Base-by-base conservation (phyloP, 2,329 filamentous ascomycete species). In the Lachnellula subtilissima region DNA sequence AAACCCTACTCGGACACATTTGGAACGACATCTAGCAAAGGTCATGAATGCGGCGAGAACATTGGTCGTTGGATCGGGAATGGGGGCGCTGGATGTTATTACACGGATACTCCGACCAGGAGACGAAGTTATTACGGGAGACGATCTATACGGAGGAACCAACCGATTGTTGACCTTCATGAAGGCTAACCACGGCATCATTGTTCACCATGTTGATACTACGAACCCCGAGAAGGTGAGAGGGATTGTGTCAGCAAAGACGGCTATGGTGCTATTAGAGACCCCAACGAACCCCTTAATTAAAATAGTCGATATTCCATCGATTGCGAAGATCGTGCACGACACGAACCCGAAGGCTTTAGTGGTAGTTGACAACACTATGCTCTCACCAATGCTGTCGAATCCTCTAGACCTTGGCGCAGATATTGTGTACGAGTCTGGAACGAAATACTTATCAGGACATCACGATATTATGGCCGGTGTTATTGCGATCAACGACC, bases 401-500 rank as follows among this genome's bases (percentile, higher is more conserved):
- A 97, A 96, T 75, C 94, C 94, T 5, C 83, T 99, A 17, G 93
- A 97, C 59, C 81, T 97, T 28, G 94, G 95, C 55, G 92, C 93
- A 15, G 94, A 99, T 68, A 88, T 99, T 64, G 91, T 96, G 54
- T 99, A 99, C 74, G 94, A 99, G 76, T 96, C 89, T 25, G 94
- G 94, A 54, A 99, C 94, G 23, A 99, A 99, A 73, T 99, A 99
- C 69, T 81, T 99, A 5, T 97, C 92, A 1, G 94, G 94, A 35
- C 94, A 99, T 72, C 94, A 99, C 78, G 95, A 99, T 71, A 88
- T 99, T 70, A 99, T 99, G 94, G 94, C 94, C 9, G 94, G 95
- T 61, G 91, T 99, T 32, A 88, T 99, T 63, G 94, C 92, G 22
- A 85, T 92, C 72, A 97, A 97, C 71, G 87, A 96, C 69, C 73